phyloP scores from a whole-genome alignment of 306 rosid genomes.

The Dryas alaskensis region DNA sequence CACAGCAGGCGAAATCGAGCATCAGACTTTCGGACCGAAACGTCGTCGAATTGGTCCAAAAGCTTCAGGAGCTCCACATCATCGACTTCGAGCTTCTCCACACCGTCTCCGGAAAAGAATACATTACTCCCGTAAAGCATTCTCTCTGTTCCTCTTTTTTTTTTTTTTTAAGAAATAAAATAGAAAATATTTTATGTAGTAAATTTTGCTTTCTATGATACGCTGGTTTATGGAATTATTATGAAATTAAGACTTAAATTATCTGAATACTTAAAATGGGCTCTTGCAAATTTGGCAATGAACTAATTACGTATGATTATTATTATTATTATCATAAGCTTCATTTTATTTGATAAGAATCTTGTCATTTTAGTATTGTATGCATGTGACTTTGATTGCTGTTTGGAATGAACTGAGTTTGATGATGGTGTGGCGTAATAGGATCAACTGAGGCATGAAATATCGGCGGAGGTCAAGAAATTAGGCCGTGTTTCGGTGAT shows the following conservation, averaged over 20 bases:
- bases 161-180: neutral
- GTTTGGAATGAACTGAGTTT: slow-evolving; percentile 9
- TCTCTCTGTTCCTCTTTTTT: slow-evolving; percentile 15
- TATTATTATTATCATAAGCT: neutral
- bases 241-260: neutral
- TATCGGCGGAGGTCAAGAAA: slow-evolving; percentile 63
- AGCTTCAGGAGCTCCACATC: slow-evolving; percentile 85
- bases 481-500: slow-evolving; percentile 78
- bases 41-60: slow-evolving; percentile 92
- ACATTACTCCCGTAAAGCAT: slow-evolving; percentile 77
- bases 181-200: neutral
- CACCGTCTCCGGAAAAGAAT: slow-evolving; percentile 94
- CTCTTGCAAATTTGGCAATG: neutral
- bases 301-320: neutral
- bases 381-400: slow-evolving; percentile 1
- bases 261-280: neutral
- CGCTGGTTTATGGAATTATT: neutral
- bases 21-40: slow-evolving; percentile 90
- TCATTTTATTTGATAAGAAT: neutral
- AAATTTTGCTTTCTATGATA: no score
- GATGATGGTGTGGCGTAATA: slow-evolving; percentile 17
- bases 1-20: slow-evolving; percentile 93
- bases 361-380: neutral
- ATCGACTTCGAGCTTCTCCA: slow-evolving; percentile 95
- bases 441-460: slow-evolving; percentile 91